These are phyloP conservation scores for Torrubiella hemipterigena DNA, from an alignment of 2,329 filamentous ascomycete species.

Conservation along the genomic window DNA sequence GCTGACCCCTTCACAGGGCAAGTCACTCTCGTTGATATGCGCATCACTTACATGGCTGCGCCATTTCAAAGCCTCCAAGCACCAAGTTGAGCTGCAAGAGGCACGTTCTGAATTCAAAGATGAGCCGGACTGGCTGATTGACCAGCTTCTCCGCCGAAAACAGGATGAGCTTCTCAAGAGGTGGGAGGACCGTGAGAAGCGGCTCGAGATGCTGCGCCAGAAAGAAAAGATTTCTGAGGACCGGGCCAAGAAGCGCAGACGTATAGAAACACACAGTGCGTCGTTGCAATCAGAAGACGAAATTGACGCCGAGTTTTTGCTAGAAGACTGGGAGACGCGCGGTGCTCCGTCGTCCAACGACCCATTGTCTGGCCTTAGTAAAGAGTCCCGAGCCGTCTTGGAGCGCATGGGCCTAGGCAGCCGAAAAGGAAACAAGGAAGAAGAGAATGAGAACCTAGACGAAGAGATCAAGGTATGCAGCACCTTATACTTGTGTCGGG, in stretches of 20 bases:
- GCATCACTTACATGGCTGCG: slow-evolving; percentile 85
- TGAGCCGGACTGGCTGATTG: slow-evolving; percentile 76
- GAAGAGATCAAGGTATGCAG: slow-evolving; percentile 54
- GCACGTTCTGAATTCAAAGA: slow-evolving; percentile 38
- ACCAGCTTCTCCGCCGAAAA: slow-evolving; percentile 61
- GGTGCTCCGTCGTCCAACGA: slow-evolving; percentile 18
- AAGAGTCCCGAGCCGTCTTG: slow-evolving; percentile 64
- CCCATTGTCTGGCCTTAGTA: slow-evolving; percentile 49
- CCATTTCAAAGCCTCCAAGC: slow-evolving; percentile 55
- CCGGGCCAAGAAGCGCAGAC: slow-evolving; percentile 32
- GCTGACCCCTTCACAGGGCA: slow-evolving; percentile 42
- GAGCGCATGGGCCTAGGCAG: slow-evolving; percentile 45
- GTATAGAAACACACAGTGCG: slow-evolving; percentile 23
- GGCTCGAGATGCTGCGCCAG: slow-evolving; percentile 52
- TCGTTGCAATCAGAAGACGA: slow-evolving; percentile 19
- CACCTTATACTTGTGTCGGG: slow-evolving; percentile 3
- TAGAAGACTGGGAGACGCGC: slow-evolving; percentile 56
- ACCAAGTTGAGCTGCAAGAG: slow-evolving; percentile 37
- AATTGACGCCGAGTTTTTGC: slow-evolving; percentile 58
- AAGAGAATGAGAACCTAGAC: slow-evolving; percentile 34
- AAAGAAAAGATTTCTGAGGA: slow-evolving; percentile 47
- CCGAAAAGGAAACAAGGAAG: slow-evolving; percentile 20
- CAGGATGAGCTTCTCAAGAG: slow-evolving; percentile 52
- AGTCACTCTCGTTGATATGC: slow-evolving; percentile 86
- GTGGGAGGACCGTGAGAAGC: slow-evolving; percentile 63